Conservation (phyloP, 78 protist species). For the Dictyostelium intermedium region DNA sequence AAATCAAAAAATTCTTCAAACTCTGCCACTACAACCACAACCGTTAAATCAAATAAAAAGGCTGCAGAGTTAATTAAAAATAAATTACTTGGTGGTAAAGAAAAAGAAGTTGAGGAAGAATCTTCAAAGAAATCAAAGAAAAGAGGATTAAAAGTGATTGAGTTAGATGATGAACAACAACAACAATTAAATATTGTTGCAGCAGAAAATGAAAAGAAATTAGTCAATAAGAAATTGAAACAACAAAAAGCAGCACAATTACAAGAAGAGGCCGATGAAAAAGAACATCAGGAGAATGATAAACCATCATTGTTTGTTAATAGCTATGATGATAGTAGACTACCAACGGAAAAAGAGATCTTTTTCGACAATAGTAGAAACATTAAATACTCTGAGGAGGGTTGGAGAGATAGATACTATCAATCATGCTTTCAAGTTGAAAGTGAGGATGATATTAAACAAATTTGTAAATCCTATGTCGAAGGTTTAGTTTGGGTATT, state of each 20-base stretch:
- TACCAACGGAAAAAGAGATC: neutral
- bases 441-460: neutral
- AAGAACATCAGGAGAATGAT: neutral
- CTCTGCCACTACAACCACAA: neutral
- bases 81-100: neutral
- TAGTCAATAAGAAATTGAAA: conserved; percentile 6
- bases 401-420: conserved; percentile 97
- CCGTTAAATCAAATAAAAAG: conserved; percentile 15
- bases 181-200: neutral
- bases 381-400: conserved; percentile 81
- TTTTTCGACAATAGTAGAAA: conserved; percentile 38
- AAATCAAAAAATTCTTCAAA: neutral
- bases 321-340: neutral
- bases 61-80: neutral
- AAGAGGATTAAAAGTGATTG: conserved; percentile 12
- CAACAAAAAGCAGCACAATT: neutral
- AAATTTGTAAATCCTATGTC: conserved; percentile 82
- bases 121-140: neutral
- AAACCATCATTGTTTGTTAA: neutral
- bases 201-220: neutral
- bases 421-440: conserved; percentile 68
- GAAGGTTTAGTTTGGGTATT: conserved; percentile 98
- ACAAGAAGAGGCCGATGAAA: conserved; percentile 4
- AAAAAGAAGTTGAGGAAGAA: neutral
- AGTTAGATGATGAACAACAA: neutral